These are phyloP conservation scores for Crithidia fasciculata DNA, from an alignment of 208 protist species.

Conservation along the genomic window DNA sequence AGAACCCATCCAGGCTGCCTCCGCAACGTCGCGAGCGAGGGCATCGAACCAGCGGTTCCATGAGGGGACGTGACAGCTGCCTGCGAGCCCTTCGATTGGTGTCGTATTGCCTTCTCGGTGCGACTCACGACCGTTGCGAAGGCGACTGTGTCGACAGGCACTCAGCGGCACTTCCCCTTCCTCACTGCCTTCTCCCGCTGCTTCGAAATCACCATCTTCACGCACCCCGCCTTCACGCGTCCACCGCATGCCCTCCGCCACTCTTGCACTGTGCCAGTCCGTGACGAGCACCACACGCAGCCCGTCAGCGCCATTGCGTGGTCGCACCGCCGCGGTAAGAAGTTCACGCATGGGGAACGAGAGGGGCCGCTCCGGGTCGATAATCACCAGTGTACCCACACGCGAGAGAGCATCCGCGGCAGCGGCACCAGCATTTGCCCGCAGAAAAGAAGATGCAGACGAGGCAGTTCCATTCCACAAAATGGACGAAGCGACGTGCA, in stretches of 20 bases:
- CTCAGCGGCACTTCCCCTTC: conserved; percentile 3
- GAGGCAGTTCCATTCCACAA: neutral
- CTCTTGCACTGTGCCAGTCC: conserved; percentile 48
- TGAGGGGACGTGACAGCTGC: conserved; percentile 54
- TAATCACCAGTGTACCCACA: conserved; percentile 47
- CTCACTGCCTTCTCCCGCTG: too few relatives aligned
- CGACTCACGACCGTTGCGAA: neutral
- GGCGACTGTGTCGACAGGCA: neutral
- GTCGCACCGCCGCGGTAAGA: conserved; percentile 32
- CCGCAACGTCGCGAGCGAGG: too few relatives aligned
- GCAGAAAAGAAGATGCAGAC: neutral
- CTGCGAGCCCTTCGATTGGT: conserved; percentile 22
- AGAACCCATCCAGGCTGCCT: too few relatives aligned
- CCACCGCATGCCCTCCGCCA: conserved; percentile 16
- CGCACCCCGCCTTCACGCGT: neutral
- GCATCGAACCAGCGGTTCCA: conserved; percentile 41
- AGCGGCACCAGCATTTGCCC: neutral
- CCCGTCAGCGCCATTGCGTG: conserved; percentile 2
- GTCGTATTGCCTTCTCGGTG: neutral
- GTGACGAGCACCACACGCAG: conserved; percentile 56
- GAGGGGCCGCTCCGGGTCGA: conserved; percentile 57
- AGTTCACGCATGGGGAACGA: conserved; percentile 28
- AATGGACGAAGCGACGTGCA: conserved; percentile 1
- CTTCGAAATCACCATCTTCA: neutral
- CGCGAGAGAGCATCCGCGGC: conserved; percentile 13